Base-by-base conservation (phyloP, 192 early-diverging fungal species). In the Coemansia sp. region DNA sequence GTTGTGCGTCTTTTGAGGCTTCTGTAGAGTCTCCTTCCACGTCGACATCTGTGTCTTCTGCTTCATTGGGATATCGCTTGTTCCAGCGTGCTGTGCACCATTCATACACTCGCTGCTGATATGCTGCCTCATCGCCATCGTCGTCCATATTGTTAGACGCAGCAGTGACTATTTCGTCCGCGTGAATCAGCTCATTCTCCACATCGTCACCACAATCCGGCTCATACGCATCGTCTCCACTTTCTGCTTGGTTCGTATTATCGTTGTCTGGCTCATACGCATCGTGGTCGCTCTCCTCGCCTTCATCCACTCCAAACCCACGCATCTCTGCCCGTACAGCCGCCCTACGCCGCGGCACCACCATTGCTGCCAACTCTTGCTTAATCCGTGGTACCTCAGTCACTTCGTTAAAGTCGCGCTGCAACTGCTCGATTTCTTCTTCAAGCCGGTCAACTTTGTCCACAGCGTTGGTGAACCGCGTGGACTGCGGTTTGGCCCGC, bases 51-150 rank as follows among this genome's bases (percentile, higher is more conserved):
- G 37, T n/a, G 48, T 5, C 61, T 60, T 0, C 57, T 66, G 23
- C 58, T 67, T 15, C 9, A 9, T 3, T 9, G 24, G 24, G 12
- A 5, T 64, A 43, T 4, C 84, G 66, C 22, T 47, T 29, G 15
- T 68, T 54, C 71, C 76, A 72, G 43, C 87, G 76, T 8, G 72
- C 23, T 5, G 61, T 25, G 24, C 67, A 65, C 87, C 87, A 88
- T 14, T 50, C 54, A 9, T 68, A 62, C 7, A 88, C 11, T n/a
- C 87, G 79, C 32, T 71, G 61, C 59, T 83, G 72, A 49, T 79
- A 84, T 10, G 74, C 55, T 0, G 60, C 27, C 25, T 87, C 86
- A 59, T 92, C 83, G 15, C 90, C 92, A 62, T 93, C 67, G 25
- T 75, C 73, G 52, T 65, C 15, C 7, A 49, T 49, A 7, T 19